Base-by-base conservation (phyloP, 176 grass and related monocot genomes). In the Carex littledalei region DNA sequence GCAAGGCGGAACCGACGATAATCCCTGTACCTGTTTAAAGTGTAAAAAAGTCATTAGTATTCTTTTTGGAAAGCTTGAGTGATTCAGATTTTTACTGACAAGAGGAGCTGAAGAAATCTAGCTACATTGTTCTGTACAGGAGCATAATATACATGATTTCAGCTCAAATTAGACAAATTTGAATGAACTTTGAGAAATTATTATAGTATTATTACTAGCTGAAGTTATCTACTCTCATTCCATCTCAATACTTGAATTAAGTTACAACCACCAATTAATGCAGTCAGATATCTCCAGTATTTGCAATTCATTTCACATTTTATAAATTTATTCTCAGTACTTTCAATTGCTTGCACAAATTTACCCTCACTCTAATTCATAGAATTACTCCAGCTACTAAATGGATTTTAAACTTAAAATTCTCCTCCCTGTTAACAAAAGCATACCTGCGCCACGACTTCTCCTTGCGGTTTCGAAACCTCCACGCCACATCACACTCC, bases 401-500 rank as follows among this genome's bases (percentile, higher is more conserved):
- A 72, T 21, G 16, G 37, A 45, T 5, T 71, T 43, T 3, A 35
- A 72, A 43, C 8, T 72, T 72, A 45, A 21, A 21, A 43, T 21
- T 45, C 2, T 72, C 70, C n/a, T 74, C n/a, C 11, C 3, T 50
- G 37, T 39, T 13, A 52, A 4, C 10, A 26, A 49, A 52, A 74
- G 18, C n/a, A 52, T 82, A 82, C 79, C 89, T 90, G 47, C 92
- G 91, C 95, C 95, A 94, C 1, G 95, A 98, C 63, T 94, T 98
- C 63, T 98, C 95, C 18, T 86, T 79, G 13, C 87, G 82, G 82
- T 98, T 97, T 66, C 95, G 68, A 86, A 98, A 98, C 41, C 93
- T 80, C 95, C 95, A 98, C 49, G 95, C 95, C 0, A 88, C 93
- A 81, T 98, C 95, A 72, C 93, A 98, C 62, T 85, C 85, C 6